Conservation (phyloP, 345 rosid species). For the Sisymbrium altissimum region DNA sequence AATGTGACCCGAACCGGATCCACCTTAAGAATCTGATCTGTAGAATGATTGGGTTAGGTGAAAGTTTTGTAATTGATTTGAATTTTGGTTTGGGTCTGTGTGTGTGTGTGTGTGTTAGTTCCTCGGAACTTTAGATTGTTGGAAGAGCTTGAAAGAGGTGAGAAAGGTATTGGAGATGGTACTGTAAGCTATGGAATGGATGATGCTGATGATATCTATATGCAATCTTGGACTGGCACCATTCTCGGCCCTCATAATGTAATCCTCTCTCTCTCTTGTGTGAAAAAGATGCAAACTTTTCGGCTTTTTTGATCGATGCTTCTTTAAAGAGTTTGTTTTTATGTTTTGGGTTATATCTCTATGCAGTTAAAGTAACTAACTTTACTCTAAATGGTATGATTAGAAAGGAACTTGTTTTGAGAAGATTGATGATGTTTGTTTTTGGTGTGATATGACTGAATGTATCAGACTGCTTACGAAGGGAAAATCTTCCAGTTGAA, state of each 20-base stretch:
- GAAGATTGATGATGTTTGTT: constrained; percentile 15
- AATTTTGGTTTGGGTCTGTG: background rate
- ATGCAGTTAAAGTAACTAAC: background rate
- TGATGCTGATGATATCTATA: constrained; percentile 83
- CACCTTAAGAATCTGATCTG: constrained; percentile 1
- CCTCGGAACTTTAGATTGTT: constrained; percentile 87
- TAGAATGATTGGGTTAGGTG: background rate
- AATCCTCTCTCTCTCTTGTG: background rate
- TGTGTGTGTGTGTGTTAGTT: constrained; percentile 34
- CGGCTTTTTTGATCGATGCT: too few species aligned
- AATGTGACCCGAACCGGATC: constrained; percentile 22
- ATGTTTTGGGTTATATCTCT: too few species aligned
- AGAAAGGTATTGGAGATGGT: constrained; percentile 89
- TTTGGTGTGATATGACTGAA: background rate
- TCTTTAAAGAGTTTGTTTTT: too few species aligned
- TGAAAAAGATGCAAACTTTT: background rate
- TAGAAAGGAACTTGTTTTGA: too few species aligned
- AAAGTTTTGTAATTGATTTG: background rate
- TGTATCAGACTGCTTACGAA: constrained; percentile 74
- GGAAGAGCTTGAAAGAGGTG: constrained; percentile 91
- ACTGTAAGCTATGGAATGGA: constrained; percentile 96
- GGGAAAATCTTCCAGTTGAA: constrained; percentile 94
- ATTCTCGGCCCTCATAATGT: constrained; percentile 86
- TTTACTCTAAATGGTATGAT: constrained; percentile 10
- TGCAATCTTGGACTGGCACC: constrained; percentile 96